Evolutionary conservation across 371 early-diverging fungal species (phyloP).

Genomic region (Homolaphlyctis polyrhiza): DNA sequence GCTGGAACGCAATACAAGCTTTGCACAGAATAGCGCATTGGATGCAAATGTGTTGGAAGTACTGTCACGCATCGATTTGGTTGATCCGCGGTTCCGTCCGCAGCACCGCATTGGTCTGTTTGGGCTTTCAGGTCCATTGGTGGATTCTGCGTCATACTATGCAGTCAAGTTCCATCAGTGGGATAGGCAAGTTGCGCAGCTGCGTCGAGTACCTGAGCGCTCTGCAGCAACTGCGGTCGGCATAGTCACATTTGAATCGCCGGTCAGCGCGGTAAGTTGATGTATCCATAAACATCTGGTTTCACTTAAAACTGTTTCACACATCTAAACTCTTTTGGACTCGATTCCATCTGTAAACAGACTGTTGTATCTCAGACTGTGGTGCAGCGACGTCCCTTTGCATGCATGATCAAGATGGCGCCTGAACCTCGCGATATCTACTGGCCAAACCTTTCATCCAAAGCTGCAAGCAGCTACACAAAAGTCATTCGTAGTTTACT

Average conservation of each 20-base stretch:
- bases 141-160: constrained; percentile 68
- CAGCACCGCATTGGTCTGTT: constrained; percentile 32
- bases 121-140: constrained; percentile 45
- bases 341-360: constrained; percentile 16
- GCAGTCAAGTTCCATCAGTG: constrained; percentile 55
- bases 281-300: no score
- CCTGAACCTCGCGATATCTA: constrained; percentile 89
- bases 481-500: constrained; percentile 45
- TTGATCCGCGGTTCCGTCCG: constrained; percentile 28
- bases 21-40: constrained; percentile 12
- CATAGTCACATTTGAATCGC: constrained; percentile 76
- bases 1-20: not conserved
- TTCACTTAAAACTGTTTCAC: constrained; percentile 2
- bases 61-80: constrained; percentile 20
- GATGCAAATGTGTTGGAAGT: constrained; percentile 26
- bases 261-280: constrained; percentile 32
- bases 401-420: constrained; percentile 67
- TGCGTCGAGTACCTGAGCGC: constrained; percentile 48
- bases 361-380: constrained; percentile 50
- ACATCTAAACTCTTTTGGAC: no score
- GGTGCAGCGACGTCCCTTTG: constrained; percentile 63
- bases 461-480: constrained; percentile 34
- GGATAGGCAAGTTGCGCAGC: constrained; percentile 53
- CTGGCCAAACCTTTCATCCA: constrained; percentile 78
- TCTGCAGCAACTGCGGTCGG: constrained; percentile 62